Evolutionary conservation across 2,329 filamentous ascomycete species (phyloP).

Genomic region (Aspergillus sp.): DNA sequence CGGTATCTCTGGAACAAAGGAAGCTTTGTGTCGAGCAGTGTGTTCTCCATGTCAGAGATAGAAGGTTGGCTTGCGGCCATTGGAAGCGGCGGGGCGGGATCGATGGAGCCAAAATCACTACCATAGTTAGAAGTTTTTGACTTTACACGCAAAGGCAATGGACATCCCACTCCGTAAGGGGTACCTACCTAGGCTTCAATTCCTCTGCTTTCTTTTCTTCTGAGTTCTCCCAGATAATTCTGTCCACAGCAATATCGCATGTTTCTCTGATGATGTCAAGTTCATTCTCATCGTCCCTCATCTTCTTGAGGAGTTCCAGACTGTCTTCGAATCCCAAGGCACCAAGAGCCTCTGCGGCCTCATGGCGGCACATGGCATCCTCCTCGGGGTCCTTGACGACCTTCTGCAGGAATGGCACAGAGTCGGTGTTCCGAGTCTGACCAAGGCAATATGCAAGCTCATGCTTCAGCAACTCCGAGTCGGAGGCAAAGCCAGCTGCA

Average conservation of each 20-base stretch:
- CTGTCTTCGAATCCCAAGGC: conserved; percentile 74
- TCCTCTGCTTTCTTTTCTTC: conserved; percentile 68
- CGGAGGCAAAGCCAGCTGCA: conserved; percentile 76
- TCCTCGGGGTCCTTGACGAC: conserved; percentile 76
- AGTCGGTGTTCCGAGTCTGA: conserved; percentile 74
- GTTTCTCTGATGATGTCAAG: conserved; percentile 84
- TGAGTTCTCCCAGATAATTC: conserved; percentile 89
- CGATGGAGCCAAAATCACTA: conserved; percentile 92
- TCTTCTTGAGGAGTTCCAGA: conserved; percentile 65
- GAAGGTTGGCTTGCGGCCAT: conserved; percentile 57
- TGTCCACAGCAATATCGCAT: conserved; percentile 91
- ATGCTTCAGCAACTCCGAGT: conserved; percentile 89
- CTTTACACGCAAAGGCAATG: too few species aligned
- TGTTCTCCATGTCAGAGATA: conserved; percentile 69
- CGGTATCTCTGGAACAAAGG: conserved; percentile 91
- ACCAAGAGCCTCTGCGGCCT: conserved; percentile 91
- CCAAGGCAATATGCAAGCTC: conserved; percentile 96
- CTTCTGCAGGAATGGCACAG: conserved; percentile 65
- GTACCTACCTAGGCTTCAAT: conserved; percentile 68
- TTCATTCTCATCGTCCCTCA: conserved; percentile 72
- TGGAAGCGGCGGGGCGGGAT: conserved; percentile 85
- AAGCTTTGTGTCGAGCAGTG: conserved; percentile 70
- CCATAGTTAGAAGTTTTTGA: conserved; percentile 10
- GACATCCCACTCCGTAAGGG: too few species aligned
- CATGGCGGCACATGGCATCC: conserved; percentile 92